These are phyloP conservation scores for Syzygium syzygioides DNA, from an alignment of 441 rosid species.

Conservation along the genomic window DNA sequence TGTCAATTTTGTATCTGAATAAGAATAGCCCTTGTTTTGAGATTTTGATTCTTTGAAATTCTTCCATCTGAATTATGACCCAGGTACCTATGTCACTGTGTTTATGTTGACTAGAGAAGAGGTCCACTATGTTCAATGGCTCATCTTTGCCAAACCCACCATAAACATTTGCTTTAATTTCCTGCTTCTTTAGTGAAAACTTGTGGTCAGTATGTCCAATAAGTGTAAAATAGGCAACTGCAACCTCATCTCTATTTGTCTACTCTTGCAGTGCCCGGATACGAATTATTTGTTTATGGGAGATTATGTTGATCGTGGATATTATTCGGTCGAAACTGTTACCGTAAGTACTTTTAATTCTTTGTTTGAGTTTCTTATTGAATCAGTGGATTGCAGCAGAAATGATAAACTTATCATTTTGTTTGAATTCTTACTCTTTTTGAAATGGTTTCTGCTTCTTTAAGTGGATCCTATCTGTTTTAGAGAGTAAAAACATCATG, in stretches of 20 bases:
- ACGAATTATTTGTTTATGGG: slow-evolving; percentile 78
- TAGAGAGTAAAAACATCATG: background rate
- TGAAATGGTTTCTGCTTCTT: background rate
- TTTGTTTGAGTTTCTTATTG: background rate
- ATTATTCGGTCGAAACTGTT: slow-evolving; percentile 88
- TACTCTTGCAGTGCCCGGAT: slow-evolving; percentile 53
- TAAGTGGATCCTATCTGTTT: background rate
- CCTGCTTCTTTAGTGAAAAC: background rate
- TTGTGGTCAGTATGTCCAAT: background rate
- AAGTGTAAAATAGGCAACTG: background rate
- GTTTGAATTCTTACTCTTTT: background rate
- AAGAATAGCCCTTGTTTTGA: background rate
- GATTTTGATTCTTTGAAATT: background rate
- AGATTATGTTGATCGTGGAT: slow-evolving; percentile 73
- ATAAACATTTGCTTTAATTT: background rate
- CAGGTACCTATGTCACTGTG: background rate
- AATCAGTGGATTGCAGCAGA: background rate
- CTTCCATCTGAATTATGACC: background rate
- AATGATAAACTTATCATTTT: background rate
- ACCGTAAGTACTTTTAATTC: slow-evolving; percentile 38
- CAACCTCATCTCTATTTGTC: slow-evolving; percentile 6
- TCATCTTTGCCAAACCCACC: background rate
- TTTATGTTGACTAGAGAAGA: background rate
- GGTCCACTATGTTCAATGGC: background rate
- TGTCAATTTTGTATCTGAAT: background rate